phyloP scores from a whole-genome alignment of 139 green algal species.

The Pleodorina starrii region DNA sequence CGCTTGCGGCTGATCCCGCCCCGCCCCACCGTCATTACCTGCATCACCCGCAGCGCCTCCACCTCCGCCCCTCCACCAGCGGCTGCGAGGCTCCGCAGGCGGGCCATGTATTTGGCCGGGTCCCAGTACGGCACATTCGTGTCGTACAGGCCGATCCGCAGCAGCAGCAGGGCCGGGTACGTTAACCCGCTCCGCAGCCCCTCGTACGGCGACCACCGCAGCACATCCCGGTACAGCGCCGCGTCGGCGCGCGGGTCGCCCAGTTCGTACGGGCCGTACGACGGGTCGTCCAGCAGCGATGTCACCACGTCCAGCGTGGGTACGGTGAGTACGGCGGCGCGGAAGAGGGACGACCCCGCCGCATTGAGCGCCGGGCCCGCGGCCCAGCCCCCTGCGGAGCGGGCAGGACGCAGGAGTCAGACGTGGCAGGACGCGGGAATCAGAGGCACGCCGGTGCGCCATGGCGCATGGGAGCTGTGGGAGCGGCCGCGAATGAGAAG shows the following conservation, averaged over 20 bases:
- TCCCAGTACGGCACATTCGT: constrained; percentile 46
- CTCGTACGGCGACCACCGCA: constrained; percentile 28
- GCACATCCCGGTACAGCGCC: not conserved
- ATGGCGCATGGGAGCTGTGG: no score
- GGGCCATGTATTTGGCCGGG: constrained; percentile 20
- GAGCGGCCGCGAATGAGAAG: no score
- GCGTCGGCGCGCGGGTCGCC: not conserved
- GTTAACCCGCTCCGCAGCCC: not conserved
- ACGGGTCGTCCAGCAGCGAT: not conserved
- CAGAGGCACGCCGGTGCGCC: no score
- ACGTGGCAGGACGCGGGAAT: no score
- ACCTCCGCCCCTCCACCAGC: not conserved
- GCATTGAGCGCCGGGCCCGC: constrained; percentile 33
- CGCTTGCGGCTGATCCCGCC: no score
- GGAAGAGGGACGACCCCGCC: constrained; percentile 19
- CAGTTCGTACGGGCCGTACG: constrained; percentile 39
- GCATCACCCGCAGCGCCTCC: constrained; percentile 18
- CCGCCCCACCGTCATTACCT: no score
- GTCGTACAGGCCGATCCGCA: constrained; percentile 38
- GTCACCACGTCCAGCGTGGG: not conserved
- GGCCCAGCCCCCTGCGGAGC: constrained; percentile 42
- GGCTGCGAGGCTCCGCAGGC: not conserved
- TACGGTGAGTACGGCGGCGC: constrained; percentile 32
- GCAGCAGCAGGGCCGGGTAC: constrained; percentile 21
- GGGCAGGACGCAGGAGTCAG: no score